Percentiles rank a stretch among this genome's conserved stretches.
These are phyloP conservation scores for Plasmodium yoelii DNA, from an alignment of 169 alveolate genomes.

Conservation along the genomic window DNA sequence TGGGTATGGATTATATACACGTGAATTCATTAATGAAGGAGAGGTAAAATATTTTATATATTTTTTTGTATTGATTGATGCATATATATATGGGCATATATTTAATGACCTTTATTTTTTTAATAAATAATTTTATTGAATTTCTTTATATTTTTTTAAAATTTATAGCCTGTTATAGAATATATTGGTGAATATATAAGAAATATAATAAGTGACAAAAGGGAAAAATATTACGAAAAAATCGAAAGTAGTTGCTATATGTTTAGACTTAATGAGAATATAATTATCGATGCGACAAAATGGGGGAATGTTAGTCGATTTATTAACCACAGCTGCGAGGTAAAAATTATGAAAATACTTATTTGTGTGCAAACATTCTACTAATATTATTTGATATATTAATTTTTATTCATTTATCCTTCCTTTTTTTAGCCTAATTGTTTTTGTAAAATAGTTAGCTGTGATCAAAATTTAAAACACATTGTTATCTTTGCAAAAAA, in stretches of 20 bases:
- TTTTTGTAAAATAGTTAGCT: constrained; percentile 88
- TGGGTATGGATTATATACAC: constrained; percentile 94
- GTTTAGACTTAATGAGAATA: constrained; percentile 94
- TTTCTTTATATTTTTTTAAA: not conserved
- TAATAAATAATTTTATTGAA: not conserved
- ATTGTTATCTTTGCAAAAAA: constrained; percentile 95
- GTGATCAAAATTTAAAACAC: constrained; percentile 93
- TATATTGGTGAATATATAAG: constrained; percentile 94
- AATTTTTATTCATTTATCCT: not conserved
- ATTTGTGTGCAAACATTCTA: not conserved
- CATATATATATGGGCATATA: not conserved
- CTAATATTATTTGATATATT: not conserved
- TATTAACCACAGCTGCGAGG: constrained; percentile 98
- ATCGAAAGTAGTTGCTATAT: constrained; percentile 86
- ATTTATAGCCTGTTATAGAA: constrained; percentile 91
- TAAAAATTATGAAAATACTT: constrained; percentile 30
- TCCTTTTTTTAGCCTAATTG: constrained; percentile 88
- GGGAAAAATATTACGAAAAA: constrained; percentile 82
- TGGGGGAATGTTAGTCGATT: constrained; percentile 96
- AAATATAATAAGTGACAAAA: constrained; percentile 81
- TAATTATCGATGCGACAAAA: constrained; percentile 97
- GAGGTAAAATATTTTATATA: constrained; percentile 78
- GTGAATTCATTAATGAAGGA: constrained; percentile 91
- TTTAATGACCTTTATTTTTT: not conserved
- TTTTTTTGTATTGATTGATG: not conserved